Evolutionary conservation across 495 filamentous ascomycete species (phyloP).

Genomic region (Aspergillus diversus): DNA sequence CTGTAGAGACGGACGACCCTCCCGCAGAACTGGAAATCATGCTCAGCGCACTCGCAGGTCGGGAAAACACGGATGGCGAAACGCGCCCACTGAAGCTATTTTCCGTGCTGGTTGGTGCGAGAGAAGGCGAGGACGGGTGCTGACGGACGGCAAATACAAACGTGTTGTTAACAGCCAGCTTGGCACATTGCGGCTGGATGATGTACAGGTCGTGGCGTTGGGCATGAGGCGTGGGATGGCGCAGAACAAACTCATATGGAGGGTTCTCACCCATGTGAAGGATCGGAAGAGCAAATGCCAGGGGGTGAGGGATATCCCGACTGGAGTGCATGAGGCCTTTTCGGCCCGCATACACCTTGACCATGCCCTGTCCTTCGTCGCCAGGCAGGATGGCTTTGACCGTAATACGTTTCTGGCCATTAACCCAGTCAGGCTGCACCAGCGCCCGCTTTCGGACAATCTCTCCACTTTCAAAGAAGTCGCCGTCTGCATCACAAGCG

Average conservation of each 20-base stretch:
- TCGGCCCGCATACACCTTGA: slow-evolving; percentile 94
- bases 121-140: slow-evolving; percentile 69
- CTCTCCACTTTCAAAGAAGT: slow-evolving; percentile 92
- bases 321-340: slow-evolving; percentile 94
- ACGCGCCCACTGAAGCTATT: slow-evolving; percentile 43
- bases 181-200: slow-evolving; percentile 87
- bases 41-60: slow-evolving; percentile 80
- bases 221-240: slow-evolving; percentile 95
- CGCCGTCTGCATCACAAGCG: slow-evolving; percentile 81
- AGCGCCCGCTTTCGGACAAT: slow-evolving; percentile 82
- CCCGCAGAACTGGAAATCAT: slow-evolving; percentile 62
- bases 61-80: slow-evolving; percentile 70
- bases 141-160: slow-evolving; percentile 97
- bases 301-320: slow-evolving; percentile 88
- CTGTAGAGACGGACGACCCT: slow-evolving; percentile 42
- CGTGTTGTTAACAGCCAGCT: slow-evolving; percentile 89
- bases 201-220: slow-evolving; percentile 97
- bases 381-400: slow-evolving; percentile 89
- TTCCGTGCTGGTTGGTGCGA: slow-evolving; percentile 56
- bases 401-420: slow-evolving; percentile 84
- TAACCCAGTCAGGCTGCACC: slow-evolving; percentile 89
- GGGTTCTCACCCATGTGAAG: slow-evolving; percentile 90
- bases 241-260: slow-evolving; percentile 86
- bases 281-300: slow-evolving; percentile 90
- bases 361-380: slow-evolving; percentile 83